These are phyloP conservation scores for Emergomyces orientalis DNA, from an alignment of 2,329 filamentous ascomycete species.

Conservation along the genomic window DNA sequence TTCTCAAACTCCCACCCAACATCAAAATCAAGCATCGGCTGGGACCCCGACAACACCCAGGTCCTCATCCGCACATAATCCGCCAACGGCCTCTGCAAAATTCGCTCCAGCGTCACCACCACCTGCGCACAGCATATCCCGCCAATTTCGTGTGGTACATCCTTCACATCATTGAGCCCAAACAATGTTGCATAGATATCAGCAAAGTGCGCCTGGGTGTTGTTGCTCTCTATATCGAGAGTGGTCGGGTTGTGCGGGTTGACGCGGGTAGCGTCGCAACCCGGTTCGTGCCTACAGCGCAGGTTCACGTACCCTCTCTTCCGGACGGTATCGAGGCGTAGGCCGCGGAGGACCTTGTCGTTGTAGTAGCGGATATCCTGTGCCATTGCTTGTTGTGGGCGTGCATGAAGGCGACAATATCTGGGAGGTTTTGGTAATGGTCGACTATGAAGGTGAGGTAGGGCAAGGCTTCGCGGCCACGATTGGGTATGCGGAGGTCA, in stretches of 20 bases:
- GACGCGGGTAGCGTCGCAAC: slow-evolving; percentile 33
- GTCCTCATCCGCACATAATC: slow-evolving; percentile 50
- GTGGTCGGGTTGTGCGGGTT: slow-evolving; percentile 24
- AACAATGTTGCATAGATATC: slow-evolving; percentile 19
- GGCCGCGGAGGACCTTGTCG: slow-evolving; percentile 39
- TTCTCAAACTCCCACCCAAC: slow-evolving; percentile 56
- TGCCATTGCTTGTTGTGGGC: slow-evolving; percentile 51
- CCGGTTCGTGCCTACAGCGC: slow-evolving; percentile 50
- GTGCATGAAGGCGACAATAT: slow-evolving; percentile 48
- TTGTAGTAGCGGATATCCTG: slow-evolving; percentile 45
- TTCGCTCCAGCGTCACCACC: slow-evolving; percentile 47
- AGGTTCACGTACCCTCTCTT: slow-evolving; percentile 51
- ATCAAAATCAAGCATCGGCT: slow-evolving; percentile 42
- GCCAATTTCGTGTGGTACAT: slow-evolving; percentile 30
- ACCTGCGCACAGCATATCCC: slow-evolving; percentile 59
- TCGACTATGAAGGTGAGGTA: slow-evolving; percentile 42
- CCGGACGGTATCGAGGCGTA: slow-evolving; percentile 44
- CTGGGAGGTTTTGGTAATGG: slow-evolving; percentile 40
- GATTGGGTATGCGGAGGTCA: slow-evolving; percentile 29
- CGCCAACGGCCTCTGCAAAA: slow-evolving; percentile 40
- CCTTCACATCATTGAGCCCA: slow-evolving; percentile 21
- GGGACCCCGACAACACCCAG: slow-evolving; percentile 43
- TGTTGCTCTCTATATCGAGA: slow-evolving; percentile 18
- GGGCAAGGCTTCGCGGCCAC: slow-evolving; percentile 40
- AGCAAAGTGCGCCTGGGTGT: slow-evolving; percentile 20